phyloP scores from a whole-genome alignment of 345 rosid species.

The Firmiana major region DNA sequence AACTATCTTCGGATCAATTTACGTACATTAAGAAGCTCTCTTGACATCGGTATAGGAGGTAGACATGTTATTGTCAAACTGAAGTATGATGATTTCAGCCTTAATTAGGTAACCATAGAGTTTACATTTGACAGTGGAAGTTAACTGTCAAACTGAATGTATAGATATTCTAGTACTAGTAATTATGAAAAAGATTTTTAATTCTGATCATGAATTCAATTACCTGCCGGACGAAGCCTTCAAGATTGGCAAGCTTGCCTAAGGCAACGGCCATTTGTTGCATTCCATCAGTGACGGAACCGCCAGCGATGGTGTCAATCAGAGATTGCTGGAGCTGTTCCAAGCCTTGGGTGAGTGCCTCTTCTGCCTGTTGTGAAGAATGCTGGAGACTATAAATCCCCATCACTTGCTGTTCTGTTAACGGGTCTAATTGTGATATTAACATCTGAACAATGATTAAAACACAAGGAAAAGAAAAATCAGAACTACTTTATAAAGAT shows the following conservation, averaged over 20 bases:
- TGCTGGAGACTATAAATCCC: conserved; percentile 91
- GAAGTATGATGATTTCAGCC: neutral
- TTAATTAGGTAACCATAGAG: too few species aligned
- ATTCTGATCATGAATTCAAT: too few species aligned
- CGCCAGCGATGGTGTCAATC: conserved; percentile 64
- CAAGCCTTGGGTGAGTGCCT: conserved; percentile 83
- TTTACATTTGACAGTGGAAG: neutral
- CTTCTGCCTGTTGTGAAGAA: conserved; percentile 94
- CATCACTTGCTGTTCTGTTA: conserved; percentile 92
- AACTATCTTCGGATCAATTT: too few species aligned
- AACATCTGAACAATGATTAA: too few species aligned
- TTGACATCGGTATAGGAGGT: too few species aligned
- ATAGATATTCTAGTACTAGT: neutral
- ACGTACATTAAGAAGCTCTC: too few species aligned
- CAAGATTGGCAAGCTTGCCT: conserved; percentile 85
- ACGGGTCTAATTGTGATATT: conserved; percentile 70
- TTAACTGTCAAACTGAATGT: too few species aligned
- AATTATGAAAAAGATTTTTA: neutral
- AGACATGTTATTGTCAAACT: too few species aligned
- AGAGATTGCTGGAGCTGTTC: conserved; percentile 96
- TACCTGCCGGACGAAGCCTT: conserved; percentile 98
- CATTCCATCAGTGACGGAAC: conserved; percentile 61
- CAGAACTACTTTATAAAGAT: neutral
- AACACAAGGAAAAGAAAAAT: neutral
- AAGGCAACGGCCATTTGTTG: conserved; percentile 93